Base-by-base conservation (phyloP, 495 filamentous ascomycete genomes). In the Penicilliopsis zonata region DNA sequence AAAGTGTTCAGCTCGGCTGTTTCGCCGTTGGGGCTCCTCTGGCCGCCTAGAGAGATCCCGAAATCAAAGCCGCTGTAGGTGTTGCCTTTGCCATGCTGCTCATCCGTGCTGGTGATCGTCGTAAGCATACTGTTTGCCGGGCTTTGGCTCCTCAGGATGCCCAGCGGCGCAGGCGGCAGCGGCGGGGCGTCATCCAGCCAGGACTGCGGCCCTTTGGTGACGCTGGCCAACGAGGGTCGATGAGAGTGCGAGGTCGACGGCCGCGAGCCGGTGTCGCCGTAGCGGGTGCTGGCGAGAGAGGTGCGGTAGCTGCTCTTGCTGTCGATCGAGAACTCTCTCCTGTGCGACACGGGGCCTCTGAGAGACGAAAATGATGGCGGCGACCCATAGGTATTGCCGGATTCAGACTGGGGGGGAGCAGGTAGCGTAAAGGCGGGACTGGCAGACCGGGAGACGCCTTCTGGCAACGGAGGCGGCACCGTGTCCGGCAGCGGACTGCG, bases 261-360 rank as follows among this genome's bases (percentile, higher is more conserved):
- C 47, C 55, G 28, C 5, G 51, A 45, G 37, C 24, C 35, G 12
- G 48, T 35, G 31, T 43, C 47, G 27, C 55, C 52, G 36, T 55
- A 49, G 6, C 59, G 52, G n/a, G 50, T 67, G 41, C 63, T 69
- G 12, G 57, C 46, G 6, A 61, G 24, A 2, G 61, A 65, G 0
- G 58, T 59, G 20, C 59, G 46, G 36, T 66, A 66, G 34, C 58
- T 66, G 33, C 62, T 66, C 27, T 53, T 57, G 35, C 58, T 64
- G 12, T 57, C 56, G 6, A 50, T 42, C 1, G 62, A 66, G 17
- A 52, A 43, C 4, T 36, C 44, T 9, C 58, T 46, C 19, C 40
- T 44, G 31, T 63, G 58, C 5, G 28, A 32, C n/a, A 15, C 27
- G 5, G 36, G 20, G 15, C 37, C 39, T 8, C 37, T 27, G 13